Conservation (phyloP, 1,284 basidiomycete species). For the Austroboletus rostrupii region DNA sequence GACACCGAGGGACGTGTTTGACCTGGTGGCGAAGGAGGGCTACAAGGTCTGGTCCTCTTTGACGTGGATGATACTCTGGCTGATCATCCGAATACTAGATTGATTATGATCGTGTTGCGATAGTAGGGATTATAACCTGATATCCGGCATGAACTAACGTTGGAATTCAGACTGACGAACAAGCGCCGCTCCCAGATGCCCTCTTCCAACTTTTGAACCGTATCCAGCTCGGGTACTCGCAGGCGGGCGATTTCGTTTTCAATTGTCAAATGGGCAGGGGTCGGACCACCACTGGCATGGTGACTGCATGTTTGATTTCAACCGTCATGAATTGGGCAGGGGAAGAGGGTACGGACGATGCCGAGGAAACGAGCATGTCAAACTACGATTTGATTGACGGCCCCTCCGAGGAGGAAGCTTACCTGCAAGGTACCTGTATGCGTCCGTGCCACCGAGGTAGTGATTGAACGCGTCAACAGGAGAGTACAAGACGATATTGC, state of each 20-base stretch:
- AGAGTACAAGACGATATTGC: slow-evolving; percentile 95
- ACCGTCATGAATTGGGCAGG: slow-evolving; percentile 64
- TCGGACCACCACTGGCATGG: slow-evolving; percentile 91
- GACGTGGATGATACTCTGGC: neutral
- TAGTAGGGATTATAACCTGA: slow-evolving; percentile 46
- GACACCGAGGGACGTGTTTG: slow-evolving; percentile 87
- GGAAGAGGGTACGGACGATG: slow-evolving; percentile 37
- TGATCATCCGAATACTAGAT: slow-evolving; percentile 48
- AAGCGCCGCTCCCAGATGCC: slow-evolving; percentile 87
- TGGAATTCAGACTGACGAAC: slow-evolving; percentile 82
- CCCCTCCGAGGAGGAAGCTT: slow-evolving; percentile 80
- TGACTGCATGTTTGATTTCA: slow-evolving; percentile 83
- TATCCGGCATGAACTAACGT: slow-evolving; percentile 5
- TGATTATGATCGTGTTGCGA: slow-evolving; percentile 84
- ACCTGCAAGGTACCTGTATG: slow-evolving; percentile 64
- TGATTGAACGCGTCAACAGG: slow-evolving; percentile 44
- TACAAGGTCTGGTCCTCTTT: slow-evolving; percentile 49
- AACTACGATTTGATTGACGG: slow-evolving; percentile 71
- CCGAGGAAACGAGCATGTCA: slow-evolving; percentile 40
- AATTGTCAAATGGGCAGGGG: slow-evolving; percentile 86
- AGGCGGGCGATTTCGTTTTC: slow-evolving; percentile 77
- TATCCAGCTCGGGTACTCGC: slow-evolving; percentile 59
- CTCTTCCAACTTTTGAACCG: slow-evolving; percentile 76
- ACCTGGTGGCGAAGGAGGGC: slow-evolving; percentile 69
- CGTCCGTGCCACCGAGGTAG: neutral